Conservation (phyloP, 73 alveolate genomes). For the Stentor roeselii region DNA sequence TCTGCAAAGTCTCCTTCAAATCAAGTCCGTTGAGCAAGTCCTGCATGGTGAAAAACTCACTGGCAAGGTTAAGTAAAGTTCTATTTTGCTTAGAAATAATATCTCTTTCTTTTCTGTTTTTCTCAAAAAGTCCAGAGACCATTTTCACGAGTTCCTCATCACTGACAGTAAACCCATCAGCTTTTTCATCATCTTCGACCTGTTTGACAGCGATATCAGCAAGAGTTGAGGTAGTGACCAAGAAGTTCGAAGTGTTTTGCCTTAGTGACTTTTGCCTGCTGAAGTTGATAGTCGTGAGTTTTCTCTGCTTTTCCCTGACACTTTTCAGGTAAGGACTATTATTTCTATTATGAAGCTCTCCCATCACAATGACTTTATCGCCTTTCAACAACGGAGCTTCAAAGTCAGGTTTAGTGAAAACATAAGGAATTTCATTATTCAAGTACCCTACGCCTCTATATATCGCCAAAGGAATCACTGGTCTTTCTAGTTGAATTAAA, state of each 20-base stretch:
- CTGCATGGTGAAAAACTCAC: not conserved
- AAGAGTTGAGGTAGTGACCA: not conserved
- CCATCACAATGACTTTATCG: conserved; percentile 8
- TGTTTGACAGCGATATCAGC: not conserved
- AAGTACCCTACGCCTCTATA: conserved; percentile 14
- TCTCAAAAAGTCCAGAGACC: not conserved
- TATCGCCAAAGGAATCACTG: conserved; percentile 40
- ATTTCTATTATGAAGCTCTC: not conserved
- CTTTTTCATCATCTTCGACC: conserved; percentile 9
- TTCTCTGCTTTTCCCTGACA: conserved; percentile 15
- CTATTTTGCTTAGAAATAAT: conserved; percentile 18
- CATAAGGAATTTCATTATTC: conserved; percentile 31
- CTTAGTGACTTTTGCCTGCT: not conserved
- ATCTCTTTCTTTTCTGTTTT: not conserved
- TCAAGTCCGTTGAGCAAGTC: not conserved
- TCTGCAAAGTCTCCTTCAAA: not conserved
- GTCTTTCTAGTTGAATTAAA: conserved; percentile 36
- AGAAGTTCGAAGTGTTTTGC: not conserved
- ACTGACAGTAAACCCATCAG: not conserved
- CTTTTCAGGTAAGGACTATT: conserved; percentile 1
- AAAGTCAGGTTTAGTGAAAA: conserved; percentile 42
- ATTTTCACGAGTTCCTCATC: conserved; percentile 5
- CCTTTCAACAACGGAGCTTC: not conserved
- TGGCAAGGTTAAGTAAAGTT: conserved; percentile 16
- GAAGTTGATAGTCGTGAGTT: not conserved